Evolutionary conservation across 768 basidiomycete genomes (phyloP).

Genomic region (Leucocoprinus sp.): DNA sequence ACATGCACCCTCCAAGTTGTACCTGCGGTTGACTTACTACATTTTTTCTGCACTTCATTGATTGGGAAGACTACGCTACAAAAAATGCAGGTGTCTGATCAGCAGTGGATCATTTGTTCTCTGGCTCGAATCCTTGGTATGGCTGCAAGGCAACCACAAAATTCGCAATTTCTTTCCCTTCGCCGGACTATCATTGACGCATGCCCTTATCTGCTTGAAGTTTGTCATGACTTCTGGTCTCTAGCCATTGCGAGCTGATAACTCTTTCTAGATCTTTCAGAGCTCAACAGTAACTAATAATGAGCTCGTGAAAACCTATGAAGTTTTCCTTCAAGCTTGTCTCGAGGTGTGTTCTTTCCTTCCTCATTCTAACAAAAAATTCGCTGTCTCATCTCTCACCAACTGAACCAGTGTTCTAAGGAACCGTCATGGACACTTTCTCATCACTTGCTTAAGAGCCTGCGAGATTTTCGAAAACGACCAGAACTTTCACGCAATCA

Average conservation of each 20-base stretch:
- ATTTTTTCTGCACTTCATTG: constrained; percentile 39
- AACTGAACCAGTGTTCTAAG: constrained; percentile 31
- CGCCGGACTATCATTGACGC: constrained; percentile 44
- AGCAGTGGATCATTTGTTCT: constrained; percentile 35
- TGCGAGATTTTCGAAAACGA: constrained; percentile 22
- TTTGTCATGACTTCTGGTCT: constrained; percentile 17
- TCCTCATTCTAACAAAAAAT: neutral
- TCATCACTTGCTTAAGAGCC: constrained; percentile 26
- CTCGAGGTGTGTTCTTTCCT: constrained; percentile 24
- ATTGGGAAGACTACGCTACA: constrained; percentile 40
- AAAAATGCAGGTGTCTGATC: constrained; percentile 35
- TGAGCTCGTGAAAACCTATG: constrained; percentile 26
- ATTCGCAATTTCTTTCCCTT: constrained; percentile 24
- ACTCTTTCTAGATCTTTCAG: constrained; percentile 1
- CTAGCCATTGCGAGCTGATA: neutral
- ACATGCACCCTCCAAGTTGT: constrained; percentile 17
- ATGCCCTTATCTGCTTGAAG: constrained; percentile 40
- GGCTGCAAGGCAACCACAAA: constrained; percentile 18
- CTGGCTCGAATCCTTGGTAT: constrained; percentile 33
- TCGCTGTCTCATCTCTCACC: constrained; percentile 2
- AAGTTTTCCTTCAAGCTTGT: constrained; percentile 36
- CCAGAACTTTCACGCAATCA: constrained; percentile 17
- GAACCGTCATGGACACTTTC: constrained; percentile 35
- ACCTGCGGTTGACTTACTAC: constrained; percentile 38
- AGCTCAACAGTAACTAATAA: neutral